Evolutionary conservation across 768 basidiomycete genomes (phyloP).

Genomic region (Coprinellus micaceus): DNA sequence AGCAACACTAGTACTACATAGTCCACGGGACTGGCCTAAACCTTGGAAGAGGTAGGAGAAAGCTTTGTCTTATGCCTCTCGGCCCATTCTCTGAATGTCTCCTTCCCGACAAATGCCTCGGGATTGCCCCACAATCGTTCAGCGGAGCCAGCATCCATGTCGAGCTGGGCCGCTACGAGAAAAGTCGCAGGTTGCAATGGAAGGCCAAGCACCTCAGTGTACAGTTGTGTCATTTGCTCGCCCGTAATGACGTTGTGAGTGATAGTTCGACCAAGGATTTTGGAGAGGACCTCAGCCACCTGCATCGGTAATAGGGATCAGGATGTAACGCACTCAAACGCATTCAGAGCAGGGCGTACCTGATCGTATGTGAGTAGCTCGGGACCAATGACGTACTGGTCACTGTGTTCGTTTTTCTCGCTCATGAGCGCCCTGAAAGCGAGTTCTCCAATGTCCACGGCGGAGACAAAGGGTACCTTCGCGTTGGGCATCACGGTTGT

Average conservation of each 20-base stretch:
- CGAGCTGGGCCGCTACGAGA: background rate
- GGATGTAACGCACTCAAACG: too few relatives aligned
- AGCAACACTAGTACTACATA: too few relatives aligned
- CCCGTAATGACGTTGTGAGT: conserved; percentile 14
- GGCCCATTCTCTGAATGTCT: conserved; percentile 10
- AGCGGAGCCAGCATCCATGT: background rate
- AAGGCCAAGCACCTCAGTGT: background rate
- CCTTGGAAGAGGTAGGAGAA: too few relatives aligned
- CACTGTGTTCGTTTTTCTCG: conserved; percentile 15
- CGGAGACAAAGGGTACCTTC: conserved; percentile 18
- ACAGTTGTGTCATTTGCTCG: conserved; percentile 3
- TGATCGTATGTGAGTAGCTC: conserved; percentile 24
- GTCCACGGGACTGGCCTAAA: too few relatives aligned
- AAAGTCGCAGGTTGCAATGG: background rate
- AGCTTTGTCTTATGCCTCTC: conserved; percentile 6
- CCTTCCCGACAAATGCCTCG: conserved; percentile 1
- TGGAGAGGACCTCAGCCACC: conserved; percentile 19
- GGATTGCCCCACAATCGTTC: background rate
- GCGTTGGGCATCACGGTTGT: conserved; percentile 18
- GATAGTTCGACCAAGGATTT: conserved; percentile 20
- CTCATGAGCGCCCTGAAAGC: conserved; percentile 21
- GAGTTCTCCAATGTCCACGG: conserved; percentile 22
- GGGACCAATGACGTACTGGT: conserved; percentile 23
- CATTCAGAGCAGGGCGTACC: conserved; percentile 9
- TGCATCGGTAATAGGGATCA: conserved; percentile 1